Percentiles rank a stretch among this genome's conserved stretches.
Evolutionary conservation across 2,329 filamentous ascomycete genomes (phyloP).

Genomic region (Colletotrichum lini): DNA sequence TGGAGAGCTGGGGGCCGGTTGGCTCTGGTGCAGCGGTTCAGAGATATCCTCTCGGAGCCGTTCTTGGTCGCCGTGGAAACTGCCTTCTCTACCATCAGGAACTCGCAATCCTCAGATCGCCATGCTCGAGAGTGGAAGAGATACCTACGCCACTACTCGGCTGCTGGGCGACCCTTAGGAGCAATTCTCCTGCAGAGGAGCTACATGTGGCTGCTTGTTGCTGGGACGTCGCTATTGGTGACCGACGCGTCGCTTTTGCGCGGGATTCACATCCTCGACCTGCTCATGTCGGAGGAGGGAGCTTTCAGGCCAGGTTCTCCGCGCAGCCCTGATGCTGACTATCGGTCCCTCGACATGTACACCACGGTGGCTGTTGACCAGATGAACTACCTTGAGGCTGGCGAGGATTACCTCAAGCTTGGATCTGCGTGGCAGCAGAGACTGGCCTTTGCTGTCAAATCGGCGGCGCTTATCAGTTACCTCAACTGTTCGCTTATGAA

Average conservation of each 20-base stretch:
- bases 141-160: conserved; percentile 86
- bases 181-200: conserved; percentile 92
- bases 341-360: conserved; percentile 72
- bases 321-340: conserved; percentile 64
- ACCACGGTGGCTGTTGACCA: conserved; percentile 84
- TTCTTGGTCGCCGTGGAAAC: conserved; percentile 92
- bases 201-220: conserved; percentile 87
- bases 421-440: conserved; percentile 89
- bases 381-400: conserved; percentile 88
- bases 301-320: conserved; percentile 60
- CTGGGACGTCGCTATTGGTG: conserved; percentile 81
- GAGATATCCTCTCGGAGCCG: conserved; percentile 82
- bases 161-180: conserved; percentile 84
- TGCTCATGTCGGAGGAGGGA: conserved; percentile 74
- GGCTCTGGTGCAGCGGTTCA: conserved; percentile 79
- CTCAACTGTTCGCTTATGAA: conserved; percentile 88
- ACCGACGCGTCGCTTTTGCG: conserved; percentile 72
- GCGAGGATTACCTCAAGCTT: conserved; percentile 89
- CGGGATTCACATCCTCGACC: conserved; percentile 78
- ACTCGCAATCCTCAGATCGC: conserved; percentile 76
- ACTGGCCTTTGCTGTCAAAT: conserved; percentile 88
- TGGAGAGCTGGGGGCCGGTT: conserved; percentile 85
- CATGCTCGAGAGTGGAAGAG: conserved; percentile 88
- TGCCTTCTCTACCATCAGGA: conserved; percentile 90
- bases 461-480: conserved; percentile 84